These are phyloP conservation scores for Nothomitra cinnamomea DNA, from an alignment of 2,329 filamentous ascomycete genomes.

Conservation along the genomic window DNA sequence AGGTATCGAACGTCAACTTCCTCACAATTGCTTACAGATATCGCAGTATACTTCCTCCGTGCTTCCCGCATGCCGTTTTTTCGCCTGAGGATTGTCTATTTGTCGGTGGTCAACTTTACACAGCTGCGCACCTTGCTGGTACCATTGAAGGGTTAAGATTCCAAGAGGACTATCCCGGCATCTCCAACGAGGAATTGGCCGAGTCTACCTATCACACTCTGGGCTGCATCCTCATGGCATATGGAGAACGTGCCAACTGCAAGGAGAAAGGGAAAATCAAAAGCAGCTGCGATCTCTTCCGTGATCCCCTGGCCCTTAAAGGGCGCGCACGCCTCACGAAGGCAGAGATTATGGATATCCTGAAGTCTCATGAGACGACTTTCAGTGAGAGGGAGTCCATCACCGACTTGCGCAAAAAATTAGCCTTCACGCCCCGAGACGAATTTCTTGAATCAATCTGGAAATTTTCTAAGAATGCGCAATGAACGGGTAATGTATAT, in stretches of 20 bases:
- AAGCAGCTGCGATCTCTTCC: constrained; percentile 2
- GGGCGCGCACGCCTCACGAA: background rate
- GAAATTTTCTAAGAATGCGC: too few species aligned
- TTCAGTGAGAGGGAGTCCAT: background rate
- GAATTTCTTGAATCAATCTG: background rate
- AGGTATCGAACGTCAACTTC: background rate
- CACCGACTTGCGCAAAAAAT: background rate
- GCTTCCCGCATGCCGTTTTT: constrained; percentile 9
- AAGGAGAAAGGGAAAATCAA: background rate
- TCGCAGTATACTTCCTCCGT: constrained; percentile 8
- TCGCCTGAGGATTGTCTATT: constrained; percentile 9
- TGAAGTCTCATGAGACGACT: background rate
- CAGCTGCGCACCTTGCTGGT: constrained; percentile 6
- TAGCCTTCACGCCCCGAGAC: background rate
- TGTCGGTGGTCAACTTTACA: constrained; percentile 10
- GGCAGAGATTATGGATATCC: background rate
- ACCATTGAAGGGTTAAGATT: constrained; percentile 7
- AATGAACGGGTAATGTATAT: too few species aligned
- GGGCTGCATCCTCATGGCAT: background rate
- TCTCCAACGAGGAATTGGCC: constrained; percentile 9
- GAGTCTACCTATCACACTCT: background rate
- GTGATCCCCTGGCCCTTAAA: background rate
- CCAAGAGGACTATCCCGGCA: constrained; percentile 9
- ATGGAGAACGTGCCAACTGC: background rate
- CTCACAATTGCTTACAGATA: constrained; percentile 1